Evolutionary conservation across 2,329 filamentous ascomycete species (phyloP).

Genomic region (Cadophora sp.): DNA sequence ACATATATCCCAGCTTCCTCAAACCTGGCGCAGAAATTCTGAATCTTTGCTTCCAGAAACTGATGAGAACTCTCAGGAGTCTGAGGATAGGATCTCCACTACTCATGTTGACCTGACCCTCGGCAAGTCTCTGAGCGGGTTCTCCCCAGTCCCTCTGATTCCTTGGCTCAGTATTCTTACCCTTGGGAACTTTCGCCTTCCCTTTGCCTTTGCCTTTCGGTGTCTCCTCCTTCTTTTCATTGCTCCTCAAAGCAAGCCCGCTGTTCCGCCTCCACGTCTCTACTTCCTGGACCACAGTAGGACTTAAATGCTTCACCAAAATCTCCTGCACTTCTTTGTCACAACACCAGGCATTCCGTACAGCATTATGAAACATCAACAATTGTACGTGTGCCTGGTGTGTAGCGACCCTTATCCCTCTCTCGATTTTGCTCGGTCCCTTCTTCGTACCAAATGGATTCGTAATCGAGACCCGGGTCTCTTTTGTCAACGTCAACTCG

Average conservation of each 20-base stretch:
- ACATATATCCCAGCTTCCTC: constrained; percentile 89
- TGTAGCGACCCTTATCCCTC: constrained; percentile 76
- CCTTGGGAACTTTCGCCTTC: constrained; percentile 46
- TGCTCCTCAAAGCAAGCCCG: constrained; percentile 57
- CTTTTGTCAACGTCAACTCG: constrained; percentile 72
- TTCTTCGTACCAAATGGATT: constrained; percentile 74
- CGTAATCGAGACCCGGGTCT: constrained; percentile 63
- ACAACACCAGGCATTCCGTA: constrained; percentile 84
- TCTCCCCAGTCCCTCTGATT: constrained; percentile 73
- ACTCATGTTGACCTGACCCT: constrained; percentile 77
- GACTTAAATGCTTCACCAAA: constrained; percentile 75
- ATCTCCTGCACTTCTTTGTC: constrained; percentile 78
- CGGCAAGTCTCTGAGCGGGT: constrained; percentile 72
- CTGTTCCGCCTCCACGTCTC: constrained; percentile 75
- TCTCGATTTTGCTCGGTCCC: constrained; percentile 84
- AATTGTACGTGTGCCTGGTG: constrained; percentile 90
- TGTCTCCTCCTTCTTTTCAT: constrained; percentile 41
- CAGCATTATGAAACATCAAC: constrained; percentile 86
- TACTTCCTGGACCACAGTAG: constrained; percentile 66
- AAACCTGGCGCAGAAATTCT: constrained; percentile 77
- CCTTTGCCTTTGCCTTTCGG: constrained; percentile 47
- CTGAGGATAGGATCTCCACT: constrained; percentile 81
- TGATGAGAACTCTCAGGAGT: constrained; percentile 76
- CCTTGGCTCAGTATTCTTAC: constrained; percentile 47
- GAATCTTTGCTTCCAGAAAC: constrained; percentile 91